Evolutionary conservation across 306 rosid species (phyloP), one percentile per base, ranked within the genome.

Genomic region (Crataegus laevigata): DNA sequence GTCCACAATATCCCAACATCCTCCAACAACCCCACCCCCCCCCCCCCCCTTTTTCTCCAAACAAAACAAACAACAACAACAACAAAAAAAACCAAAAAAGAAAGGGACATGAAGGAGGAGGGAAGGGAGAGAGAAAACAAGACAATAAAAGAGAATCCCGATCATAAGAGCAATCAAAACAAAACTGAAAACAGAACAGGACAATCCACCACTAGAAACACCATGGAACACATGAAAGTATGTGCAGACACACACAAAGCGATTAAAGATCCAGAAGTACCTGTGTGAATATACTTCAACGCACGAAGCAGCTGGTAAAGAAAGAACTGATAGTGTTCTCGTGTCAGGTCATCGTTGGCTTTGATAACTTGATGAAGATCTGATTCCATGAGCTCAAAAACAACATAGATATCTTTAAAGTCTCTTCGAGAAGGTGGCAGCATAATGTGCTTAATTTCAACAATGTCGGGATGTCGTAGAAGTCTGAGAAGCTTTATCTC

Each of bases 361-460:
- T 91, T 94, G 81, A 94, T 94, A 82, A 94, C 98, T 84, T 94
- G 97, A 90, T 94, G 98, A 79, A 94, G 89, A 87, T 94, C 98
- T 42, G 96, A 91, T 58, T 94, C 97, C 98, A 93, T 89, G 73
- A 88, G 91, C 91, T 93, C 97, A 79, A 93, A 93, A 78, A 93
- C 98, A 79, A 94, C 97, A 77, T 88, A 94, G 70, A 94, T 91
- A 80, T 94, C 98, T 81, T 87, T 94, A 22, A 94, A 94, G 74
- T 86, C 97, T 78, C 89, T 87, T 73, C 89, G 84, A 52, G 97
- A 88, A 82, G 98, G 96, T 22, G 97, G 97, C 75, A 94, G 66
- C 88, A 94, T 90, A 78, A 94, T 81, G 79, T 94, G 98, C 63
- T 94, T 89, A 72, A 94, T 94, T 87, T 94, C 98, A 61, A 94